phyloP scores from a whole-genome alignment of 176 grass and related monocot genomes.

The Musa schizocarpa region DNA sequence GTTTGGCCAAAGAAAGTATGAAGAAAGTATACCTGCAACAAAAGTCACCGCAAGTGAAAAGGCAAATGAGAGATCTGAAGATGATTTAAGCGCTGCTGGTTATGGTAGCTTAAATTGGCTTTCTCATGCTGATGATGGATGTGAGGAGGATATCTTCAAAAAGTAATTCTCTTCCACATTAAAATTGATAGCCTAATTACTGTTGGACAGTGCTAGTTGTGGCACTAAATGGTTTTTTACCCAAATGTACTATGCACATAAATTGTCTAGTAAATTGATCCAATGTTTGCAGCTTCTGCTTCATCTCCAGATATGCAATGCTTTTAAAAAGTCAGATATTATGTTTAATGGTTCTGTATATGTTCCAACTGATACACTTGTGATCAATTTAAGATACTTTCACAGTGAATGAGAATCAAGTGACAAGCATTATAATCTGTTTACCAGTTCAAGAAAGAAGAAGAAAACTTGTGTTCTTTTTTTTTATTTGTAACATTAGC shows the following conservation, averaged over 20 bases:
- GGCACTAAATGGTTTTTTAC: not conserved
- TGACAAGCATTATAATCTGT: no score
- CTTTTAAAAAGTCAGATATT: no score
- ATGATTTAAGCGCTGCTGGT: slow-evolving; percentile 27
- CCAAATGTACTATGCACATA: not conserved
- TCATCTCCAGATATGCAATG: no score
- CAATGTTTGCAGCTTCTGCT: no score
- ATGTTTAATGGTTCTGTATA: no score
- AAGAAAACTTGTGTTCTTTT: no score
- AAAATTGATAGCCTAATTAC: not conserved
- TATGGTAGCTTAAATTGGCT: slow-evolving; percentile 59
- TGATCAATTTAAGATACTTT: no score
- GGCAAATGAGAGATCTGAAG: slow-evolving; percentile 23
- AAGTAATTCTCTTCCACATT: slow-evolving; percentile 31
- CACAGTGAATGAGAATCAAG: no score
- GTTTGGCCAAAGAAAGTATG: slow-evolving; percentile 91
- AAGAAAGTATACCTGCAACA: slow-evolving; percentile 29
- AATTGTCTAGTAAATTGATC: not conserved
- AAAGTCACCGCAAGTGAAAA: slow-evolving; percentile 40
- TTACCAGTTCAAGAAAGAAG: no score
- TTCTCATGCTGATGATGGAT: slow-evolving; percentile 39
- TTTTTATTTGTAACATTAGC: no score
- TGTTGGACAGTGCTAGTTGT: not conserved
- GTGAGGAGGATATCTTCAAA: slow-evolving; percentile 81
- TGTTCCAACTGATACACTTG: no score